Evolutionary conservation across 495 filamentous ascomycete genomes (phyloP).

Genomic region (Cetradonia linearis): DNA sequence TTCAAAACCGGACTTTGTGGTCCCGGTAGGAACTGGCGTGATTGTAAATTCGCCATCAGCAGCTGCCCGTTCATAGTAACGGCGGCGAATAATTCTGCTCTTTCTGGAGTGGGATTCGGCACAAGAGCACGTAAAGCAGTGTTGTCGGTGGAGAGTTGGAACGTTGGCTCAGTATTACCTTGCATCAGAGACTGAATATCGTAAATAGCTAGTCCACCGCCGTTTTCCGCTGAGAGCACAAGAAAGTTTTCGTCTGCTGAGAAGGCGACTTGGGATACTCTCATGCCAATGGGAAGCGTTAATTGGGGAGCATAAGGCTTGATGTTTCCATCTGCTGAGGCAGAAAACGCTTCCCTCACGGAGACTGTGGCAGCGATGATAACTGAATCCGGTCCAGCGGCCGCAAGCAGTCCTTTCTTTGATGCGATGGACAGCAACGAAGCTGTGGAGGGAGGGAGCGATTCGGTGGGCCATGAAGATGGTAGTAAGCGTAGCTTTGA

Average conservation of each 20-base stretch:
- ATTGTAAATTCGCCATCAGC: constrained; percentile 68
- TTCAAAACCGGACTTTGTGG: constrained; percentile 57
- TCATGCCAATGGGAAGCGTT: constrained; percentile 57
- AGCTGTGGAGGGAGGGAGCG: constrained; percentile 65
- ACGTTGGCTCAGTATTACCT: constrained; percentile 52
- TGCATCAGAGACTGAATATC: constrained; percentile 54
- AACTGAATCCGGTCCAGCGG: constrained; percentile 71
- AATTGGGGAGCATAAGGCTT: constrained; percentile 66
- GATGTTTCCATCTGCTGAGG: constrained; percentile 48
- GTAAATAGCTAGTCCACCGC: constrained; percentile 76
- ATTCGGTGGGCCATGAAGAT: constrained; percentile 62
- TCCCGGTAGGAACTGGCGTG: constrained; percentile 48
- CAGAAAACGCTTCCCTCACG: constrained; percentile 64
- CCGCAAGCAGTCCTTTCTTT: constrained; percentile 71
- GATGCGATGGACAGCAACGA: constrained; percentile 82
- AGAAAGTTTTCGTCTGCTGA: constrained; percentile 75
- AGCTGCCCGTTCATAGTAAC: constrained; percentile 74
- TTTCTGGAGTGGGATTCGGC: constrained; percentile 68
- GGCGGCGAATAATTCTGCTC: constrained; percentile 57
- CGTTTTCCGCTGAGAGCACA: constrained; percentile 70
- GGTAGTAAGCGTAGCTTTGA: constrained; percentile 71
- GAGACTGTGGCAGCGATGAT: constrained; percentile 66
- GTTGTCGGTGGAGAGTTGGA: constrained; percentile 69
- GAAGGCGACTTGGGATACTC: constrained; percentile 83
- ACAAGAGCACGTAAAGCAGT: constrained; percentile 61